phyloP scores from a whole-genome alignment of 306 rosid species.

The peach (Prunus persica) region DNA sequence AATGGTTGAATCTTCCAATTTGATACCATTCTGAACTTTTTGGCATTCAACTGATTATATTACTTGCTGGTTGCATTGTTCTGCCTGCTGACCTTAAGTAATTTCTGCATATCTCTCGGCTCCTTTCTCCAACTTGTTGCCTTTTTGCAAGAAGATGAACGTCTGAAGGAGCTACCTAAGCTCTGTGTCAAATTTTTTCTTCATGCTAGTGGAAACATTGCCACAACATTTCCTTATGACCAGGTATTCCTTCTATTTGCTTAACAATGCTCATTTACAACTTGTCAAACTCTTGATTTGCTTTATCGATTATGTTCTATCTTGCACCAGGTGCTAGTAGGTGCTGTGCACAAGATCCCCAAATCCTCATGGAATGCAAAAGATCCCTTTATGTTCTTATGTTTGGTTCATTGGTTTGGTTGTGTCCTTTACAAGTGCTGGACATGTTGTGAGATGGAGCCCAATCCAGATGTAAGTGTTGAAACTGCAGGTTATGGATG shows the following conservation, averaged over 20 bases:
- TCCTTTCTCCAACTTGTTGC: slow-evolving; percentile 10
- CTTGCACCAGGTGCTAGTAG: slow-evolving; percentile 50
- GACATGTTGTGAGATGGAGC: slow-evolving; percentile 8
- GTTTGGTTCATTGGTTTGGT: not conserved
- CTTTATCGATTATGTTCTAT: slow-evolving; percentile 17
- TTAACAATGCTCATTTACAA: not conserved
- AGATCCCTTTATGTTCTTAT: slow-evolving; percentile 24
- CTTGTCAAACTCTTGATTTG: not conserved
- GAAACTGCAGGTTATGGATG: slow-evolving; percentile 75
- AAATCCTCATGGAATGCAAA: slow-evolving; percentile 77
- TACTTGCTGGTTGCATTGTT: not conserved
- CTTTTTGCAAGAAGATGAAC: slow-evolving; percentile 33
- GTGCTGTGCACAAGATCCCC: slow-evolving; percentile 57
- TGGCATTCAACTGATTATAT: not conserved
- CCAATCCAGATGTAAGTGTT: slow-evolving; percentile 19
- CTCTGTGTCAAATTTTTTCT: slow-evolving; percentile 62
- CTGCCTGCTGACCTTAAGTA: not conserved
- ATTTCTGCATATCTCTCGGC: slow-evolving; percentile 5
- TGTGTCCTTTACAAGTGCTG: slow-evolving; percentile 5
- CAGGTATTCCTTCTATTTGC: slow-evolving; percentile 47
- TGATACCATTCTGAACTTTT: not conserved
- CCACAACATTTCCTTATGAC: slow-evolving; percentile 67
- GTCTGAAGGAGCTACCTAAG: slow-evolving; percentile 45
- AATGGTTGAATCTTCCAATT: not conserved
- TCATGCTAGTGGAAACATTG: slow-evolving; percentile 70